Conservation (phyloP, 495 filamentous ascomycete species). For the Penicillium canariense region DNA sequence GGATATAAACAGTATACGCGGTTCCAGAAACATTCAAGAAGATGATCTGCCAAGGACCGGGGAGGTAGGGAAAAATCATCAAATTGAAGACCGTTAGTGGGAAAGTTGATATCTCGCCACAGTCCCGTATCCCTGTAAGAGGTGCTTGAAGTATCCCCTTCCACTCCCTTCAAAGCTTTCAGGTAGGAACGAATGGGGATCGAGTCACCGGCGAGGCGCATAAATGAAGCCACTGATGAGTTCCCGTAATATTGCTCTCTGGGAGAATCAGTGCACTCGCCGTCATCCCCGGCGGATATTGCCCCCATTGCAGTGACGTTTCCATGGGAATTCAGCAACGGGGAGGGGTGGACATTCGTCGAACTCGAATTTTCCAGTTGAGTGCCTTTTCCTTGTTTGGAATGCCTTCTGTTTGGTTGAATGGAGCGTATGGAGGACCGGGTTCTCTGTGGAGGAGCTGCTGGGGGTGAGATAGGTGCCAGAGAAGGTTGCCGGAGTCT, state of each 20-base stretch:
- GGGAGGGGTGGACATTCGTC: slow-evolving; percentile 14
- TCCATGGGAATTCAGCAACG: slow-evolving; percentile 22
- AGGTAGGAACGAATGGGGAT: slow-evolving; percentile 22
- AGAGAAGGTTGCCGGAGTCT: neutral
- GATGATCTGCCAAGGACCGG: slow-evolving; percentile 43
- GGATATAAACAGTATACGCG: slow-evolving; percentile 44
- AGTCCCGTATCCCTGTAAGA: slow-evolving; percentile 17
- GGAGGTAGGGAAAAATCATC: slow-evolving; percentile 40
- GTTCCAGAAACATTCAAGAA: slow-evolving; percentile 42
- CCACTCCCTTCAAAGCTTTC: slow-evolving; percentile 12
- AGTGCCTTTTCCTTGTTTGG: slow-evolving; percentile 4
- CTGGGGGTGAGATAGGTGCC: neutral
- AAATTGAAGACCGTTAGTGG: slow-evolving; percentile 19
- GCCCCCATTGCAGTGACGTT: slow-evolving; percentile 40
- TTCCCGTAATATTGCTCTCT: slow-evolving; percentile 40
- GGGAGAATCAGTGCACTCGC: slow-evolving; percentile 23
- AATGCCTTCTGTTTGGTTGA: neutral
- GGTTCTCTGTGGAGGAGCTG: neutral
- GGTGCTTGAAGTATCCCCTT: neutral
- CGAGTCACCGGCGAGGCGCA: slow-evolving; percentile 35
- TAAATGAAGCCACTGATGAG: slow-evolving; percentile 43
- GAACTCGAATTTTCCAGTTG: neutral
- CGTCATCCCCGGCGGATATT: slow-evolving; percentile 28
- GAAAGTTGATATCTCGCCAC: slow-evolving; percentile 22
- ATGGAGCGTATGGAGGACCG: neutral